Evolutionary conservation across 2,329 filamentous ascomycete genomes (phyloP), one percentile per base, ranked within the genome.

Genomic region (Penicillium sp.): DNA sequence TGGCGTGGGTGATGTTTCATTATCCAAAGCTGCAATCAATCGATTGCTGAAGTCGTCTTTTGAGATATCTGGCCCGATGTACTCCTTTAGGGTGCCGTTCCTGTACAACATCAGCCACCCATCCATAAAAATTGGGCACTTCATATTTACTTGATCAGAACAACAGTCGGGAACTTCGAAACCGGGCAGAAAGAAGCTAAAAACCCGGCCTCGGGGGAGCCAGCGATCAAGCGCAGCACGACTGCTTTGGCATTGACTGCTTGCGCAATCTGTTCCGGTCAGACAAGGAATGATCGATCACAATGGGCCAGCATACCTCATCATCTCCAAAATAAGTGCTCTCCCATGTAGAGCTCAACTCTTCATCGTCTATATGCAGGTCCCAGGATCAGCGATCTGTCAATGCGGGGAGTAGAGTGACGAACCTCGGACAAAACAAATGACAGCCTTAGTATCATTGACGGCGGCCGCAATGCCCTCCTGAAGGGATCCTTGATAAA

Each of bases 151-250:
- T 87, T 85, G 63, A 96, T 92, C 18, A 95, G 79, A 14, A 96
- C 82, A 8, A 96, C 75, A 1, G 89, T 89, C 0, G 93, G 92
- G n/a, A 86, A 85, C 61, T 85, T 85, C 1, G 85, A 83, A n/a
- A 96, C 78, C 0, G 91, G 90, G 65, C 91, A 95, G 66, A 96
- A 90, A 43, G 90, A 90, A 9, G 87, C 83, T 13, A 97, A 79
- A 66, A 91, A 95, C 5, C 84, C 86, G 9, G 91, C 91, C 77
- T 96, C 92, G 61, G 89, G 83, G 2, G 89, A 92, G 21, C 87
- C 90, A 16, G 87, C 85, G 32, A 81, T 74, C 21, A 97, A 79
- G 47, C 87, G 84, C 21, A 97, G 79, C 7, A 88, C 76, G 18
- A 97, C 80, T 2, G 90, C 83, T 66, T 86, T 84, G 34, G 81